Base-by-base conservation (phyloP, 257 asterid species). In the Cordia subcordata region DNA sequence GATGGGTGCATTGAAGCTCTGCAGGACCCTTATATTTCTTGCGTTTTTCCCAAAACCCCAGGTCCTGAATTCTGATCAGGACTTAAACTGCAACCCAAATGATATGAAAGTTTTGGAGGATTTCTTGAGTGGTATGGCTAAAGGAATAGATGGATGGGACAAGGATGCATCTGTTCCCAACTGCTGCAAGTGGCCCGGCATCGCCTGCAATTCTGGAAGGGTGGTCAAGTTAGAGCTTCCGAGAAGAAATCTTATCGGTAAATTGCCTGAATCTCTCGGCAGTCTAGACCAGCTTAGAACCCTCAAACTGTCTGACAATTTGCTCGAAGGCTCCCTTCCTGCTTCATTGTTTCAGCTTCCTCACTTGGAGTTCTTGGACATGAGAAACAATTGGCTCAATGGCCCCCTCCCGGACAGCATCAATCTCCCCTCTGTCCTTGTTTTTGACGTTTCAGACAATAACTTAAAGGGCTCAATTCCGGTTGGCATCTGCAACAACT, bases 101-200 rank as follows among this genome's bases (percentile, higher is more conserved):
- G 96, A 89, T 79, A 55, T 74, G 53, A 67, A 21, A 61, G 79
- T 85, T 18, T 57, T 89, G 44, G 66, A 60, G 73, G 77, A 40
- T 66, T 86, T 89, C 58, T 60, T 44, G 44, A 60, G 37, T 16
- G 70, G 35, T 52, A 68, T 89, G 58, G 89, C 80, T 13, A 54
- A 75, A 0, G 64, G 63, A 38, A 12, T 73, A 58, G 79, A 67
- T 22, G 85, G 79, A 1, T 84, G 96, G 96, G 77, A 58, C 49
- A 32, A 55, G 45, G 49, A 20, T 38, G 72, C 85, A 13, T 62
- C 38, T 10, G 38, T 84, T 15, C 45, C 77, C 49, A 77, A 72
- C 57, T 89, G 95, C 74, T 88, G 95, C 55, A 63, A 23, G 19
- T 89, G 90, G 94, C 58, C 45, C 0, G 95, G 89, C 13, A 40